These are phyloP conservation scores for Sporothrix pseudoabietina DNA, from an alignment of 2,329 filamentous ascomycete genomes.

Conservation along the genomic window DNA sequence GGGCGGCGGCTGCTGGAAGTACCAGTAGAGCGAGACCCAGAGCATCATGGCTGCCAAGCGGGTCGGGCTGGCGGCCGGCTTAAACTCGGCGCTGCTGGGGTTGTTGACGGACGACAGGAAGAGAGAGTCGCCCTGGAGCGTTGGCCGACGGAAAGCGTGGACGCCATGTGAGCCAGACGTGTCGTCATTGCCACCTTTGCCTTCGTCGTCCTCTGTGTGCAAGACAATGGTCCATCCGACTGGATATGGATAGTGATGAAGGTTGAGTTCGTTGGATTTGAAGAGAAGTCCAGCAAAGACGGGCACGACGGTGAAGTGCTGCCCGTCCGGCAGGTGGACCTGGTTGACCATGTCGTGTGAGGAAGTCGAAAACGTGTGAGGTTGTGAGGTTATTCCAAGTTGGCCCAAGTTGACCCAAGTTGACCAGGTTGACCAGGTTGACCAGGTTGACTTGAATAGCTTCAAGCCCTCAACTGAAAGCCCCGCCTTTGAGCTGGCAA, in stretches of 20 bases:
- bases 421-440: no score
- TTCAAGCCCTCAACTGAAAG: no score
- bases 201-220: constrained; percentile 61
- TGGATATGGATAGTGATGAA: constrained; percentile 71
- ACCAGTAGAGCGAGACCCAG: constrained; percentile 94
- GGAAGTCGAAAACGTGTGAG: background rate
- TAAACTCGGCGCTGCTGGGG: constrained; percentile 77
- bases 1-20: constrained; percentile 86
- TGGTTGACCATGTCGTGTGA: constrained; percentile 39
- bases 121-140: constrained; percentile 74
- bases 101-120: constrained; percentile 92
- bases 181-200: background rate
- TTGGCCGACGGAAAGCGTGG: constrained; percentile 73
- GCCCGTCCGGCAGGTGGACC: constrained; percentile 82
- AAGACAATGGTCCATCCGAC: constrained; percentile 89
- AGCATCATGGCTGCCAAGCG: constrained; percentile 95
- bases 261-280: constrained; percentile 75
- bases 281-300: constrained; percentile 93
- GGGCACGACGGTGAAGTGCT: constrained; percentile 75
- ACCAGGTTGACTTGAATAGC: no score
- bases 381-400: no score
- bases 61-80: constrained; percentile 76
- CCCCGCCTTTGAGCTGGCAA: no score
- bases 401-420: no score
- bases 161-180: constrained; percentile 41